Evolutionary conservation across 2,329 filamentous ascomycete species (phyloP), one percentile per base, ranked within the genome.

Genomic region (Teratosphaeria destructans): DNA sequence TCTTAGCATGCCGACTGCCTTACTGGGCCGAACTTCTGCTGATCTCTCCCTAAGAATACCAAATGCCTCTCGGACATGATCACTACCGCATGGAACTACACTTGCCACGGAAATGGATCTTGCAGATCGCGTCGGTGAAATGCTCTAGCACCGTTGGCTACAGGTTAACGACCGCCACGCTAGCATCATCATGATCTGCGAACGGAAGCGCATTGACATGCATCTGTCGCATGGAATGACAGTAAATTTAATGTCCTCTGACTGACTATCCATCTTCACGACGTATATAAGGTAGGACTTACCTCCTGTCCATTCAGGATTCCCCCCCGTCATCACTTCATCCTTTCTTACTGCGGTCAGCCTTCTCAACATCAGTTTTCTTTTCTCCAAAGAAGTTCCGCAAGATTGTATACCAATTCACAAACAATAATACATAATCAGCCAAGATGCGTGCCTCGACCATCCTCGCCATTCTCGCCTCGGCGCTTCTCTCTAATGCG

Each of bases 361-460:
- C 37, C 12, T 43, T 43, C 37, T 43, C 37, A n/a, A 43, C 29
- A n/a, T 10, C 43, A 23, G 19, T n/a, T 23, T 49, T 19, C 5
- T 26, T 23, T 49, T 19, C 2, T 49, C 26, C 19, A 6, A 49
- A 23, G 5, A 49, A 49, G 2, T 49, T 23, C 43, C 26, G 16
- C 43, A 49, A n/a, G 5, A 49, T 39, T 23, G 1, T 16, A 49
- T 49, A 49, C 19, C 43, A 49, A 23, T 23, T 23, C 19, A 10
- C n/a, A 26, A 26, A 5, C 26, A 59, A 26, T 54, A 11, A 16
- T 54, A 29, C 52, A 47, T 26, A 43, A 55, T n/a, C 52, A 37
- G 12, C 29, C 57, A 59, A 43, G 8, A 59, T 59, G 57, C 57
- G 57, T 29, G 52, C 57, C 57, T 39, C 52, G n/a, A 43, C 32